Conservation (phyloP, 169 alveolate species). For the Plasmodium vinckei region DNA sequence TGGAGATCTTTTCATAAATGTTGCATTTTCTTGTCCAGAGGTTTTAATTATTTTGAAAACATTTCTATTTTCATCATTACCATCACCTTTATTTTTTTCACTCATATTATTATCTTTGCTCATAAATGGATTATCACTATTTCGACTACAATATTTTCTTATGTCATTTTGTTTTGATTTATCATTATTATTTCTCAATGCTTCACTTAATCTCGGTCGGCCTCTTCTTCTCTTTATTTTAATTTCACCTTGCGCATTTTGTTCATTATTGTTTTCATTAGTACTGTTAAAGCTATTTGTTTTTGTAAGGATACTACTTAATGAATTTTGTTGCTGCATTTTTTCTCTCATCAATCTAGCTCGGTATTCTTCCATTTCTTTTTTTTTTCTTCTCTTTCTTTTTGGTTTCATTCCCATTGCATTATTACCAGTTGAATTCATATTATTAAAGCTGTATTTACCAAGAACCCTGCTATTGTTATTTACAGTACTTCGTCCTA, state of each 20-base stretch:
- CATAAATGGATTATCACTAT: constrained; percentile 49
- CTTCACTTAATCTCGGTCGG: constrained; percentile 66
- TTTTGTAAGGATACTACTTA: constrained; percentile 42
- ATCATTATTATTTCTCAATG: constrained; percentile 32
- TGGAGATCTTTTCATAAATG: constrained; percentile 72
- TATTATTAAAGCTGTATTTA: constrained; percentile 5
- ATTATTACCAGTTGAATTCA: constrained; percentile 18
- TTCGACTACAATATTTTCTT: constrained; percentile 59
- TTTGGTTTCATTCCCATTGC: constrained; percentile 58
- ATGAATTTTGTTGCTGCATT: constrained; percentile 69
- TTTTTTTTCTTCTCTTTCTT: constrained; percentile 74
- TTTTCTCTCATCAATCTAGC: constrained; percentile 69
- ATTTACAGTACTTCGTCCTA: constrained; percentile 8
- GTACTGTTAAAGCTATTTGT: constrained; percentile 52
- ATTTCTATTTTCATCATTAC: constrained; percentile 43
- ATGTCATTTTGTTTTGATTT: constrained; percentile 57
- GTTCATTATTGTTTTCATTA: constrained; percentile 28
- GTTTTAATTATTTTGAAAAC: constrained; percentile 67
- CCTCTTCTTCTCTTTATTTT: constrained; percentile 75
- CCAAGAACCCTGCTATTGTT: neutral
- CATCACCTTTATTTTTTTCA: constrained; percentile 37
- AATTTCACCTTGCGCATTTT: constrained; percentile 48
- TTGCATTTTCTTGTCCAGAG: constrained; percentile 38
- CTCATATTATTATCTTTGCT: constrained; percentile 22
- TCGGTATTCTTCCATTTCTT: constrained; percentile 76